These are phyloP conservation scores for Oryza rufipogon DNA, from an alignment of 176 grass and related monocot genomes.

Conservation along the genomic window DNA sequence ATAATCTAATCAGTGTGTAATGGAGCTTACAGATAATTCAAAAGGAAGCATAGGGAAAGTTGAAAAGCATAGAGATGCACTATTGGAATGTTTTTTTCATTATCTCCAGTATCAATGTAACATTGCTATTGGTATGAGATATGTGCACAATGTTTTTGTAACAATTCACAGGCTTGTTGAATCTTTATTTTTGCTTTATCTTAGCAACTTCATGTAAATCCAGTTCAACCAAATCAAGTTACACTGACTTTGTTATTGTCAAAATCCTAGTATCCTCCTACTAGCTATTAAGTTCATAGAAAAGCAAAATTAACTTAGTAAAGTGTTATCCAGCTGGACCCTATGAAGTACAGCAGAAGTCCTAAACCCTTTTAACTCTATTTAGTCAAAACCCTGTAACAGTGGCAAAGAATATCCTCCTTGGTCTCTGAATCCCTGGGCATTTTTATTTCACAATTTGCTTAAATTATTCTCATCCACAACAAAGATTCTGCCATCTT, in stretches of 20 bases:
- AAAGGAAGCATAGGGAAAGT: background rate
- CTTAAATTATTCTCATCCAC: background rate
- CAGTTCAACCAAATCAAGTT: constrained; percentile 21
- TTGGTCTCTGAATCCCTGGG: background rate
- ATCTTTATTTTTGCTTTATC: background rate
- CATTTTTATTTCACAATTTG: background rate
- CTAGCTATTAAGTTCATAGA: constrained; percentile 2
- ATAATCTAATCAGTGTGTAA: constrained; percentile 5
- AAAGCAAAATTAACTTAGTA: background rate
- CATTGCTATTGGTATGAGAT: background rate
- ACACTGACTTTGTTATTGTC: background rate
- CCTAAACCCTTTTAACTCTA: background rate
- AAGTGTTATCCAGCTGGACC: background rate
- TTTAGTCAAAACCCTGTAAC: background rate
- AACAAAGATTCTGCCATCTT: background rate
- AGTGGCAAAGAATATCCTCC: background rate
- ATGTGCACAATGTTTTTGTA: background rate
- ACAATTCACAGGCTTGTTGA: background rate
- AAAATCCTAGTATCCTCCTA: background rate
- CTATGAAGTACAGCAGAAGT: background rate
- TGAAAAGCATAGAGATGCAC: background rate
- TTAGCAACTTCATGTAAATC: constrained; percentile 29
- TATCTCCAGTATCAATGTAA: background rate
- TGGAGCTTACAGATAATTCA: background rate
- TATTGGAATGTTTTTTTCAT: background rate